Percentiles rank a stretch among this genome's conserved stretches.
Conservation (phyloP, 1,139 yeast genomes). For the Eremothecium gossypii region DNA sequence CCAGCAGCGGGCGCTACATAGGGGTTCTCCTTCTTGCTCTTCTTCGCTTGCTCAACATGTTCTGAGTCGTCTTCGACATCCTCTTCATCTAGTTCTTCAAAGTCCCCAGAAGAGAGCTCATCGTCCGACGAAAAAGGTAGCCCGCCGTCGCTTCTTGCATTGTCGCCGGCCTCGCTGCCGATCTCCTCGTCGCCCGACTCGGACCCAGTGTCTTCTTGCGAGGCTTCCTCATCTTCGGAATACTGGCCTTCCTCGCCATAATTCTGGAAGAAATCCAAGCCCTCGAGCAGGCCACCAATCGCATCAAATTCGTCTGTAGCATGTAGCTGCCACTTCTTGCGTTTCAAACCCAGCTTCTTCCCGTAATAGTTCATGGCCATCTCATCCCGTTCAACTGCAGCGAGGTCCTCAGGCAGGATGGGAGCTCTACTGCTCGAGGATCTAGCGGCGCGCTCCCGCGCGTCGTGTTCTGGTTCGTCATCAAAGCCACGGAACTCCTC, state of each 20-base stretch:
- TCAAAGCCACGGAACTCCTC: constrained; percentile 5
- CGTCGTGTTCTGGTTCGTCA: constrained; percentile 20
- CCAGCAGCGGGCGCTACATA: constrained; percentile 60
- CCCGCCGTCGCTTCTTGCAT: constrained; percentile 16
- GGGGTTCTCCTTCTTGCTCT: constrained; percentile 55
- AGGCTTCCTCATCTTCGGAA: constrained; percentile 5
- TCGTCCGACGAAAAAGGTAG: constrained; percentile 39
- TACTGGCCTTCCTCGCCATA: constrained; percentile 28
- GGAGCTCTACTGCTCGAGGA: constrained; percentile 9
- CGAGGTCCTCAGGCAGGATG: constrained; percentile 36
- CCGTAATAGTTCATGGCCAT: constrained; percentile 78
- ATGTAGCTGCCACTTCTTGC: constrained; percentile 39
- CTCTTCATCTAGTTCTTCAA: constrained; percentile 35
- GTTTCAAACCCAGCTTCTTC: constrained; percentile 64
- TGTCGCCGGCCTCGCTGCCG: constrained; percentile 18
- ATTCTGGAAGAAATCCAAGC: constrained; percentile 55
- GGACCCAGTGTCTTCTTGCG: constrained; percentile 6
- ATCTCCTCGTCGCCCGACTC: constrained; percentile 17
- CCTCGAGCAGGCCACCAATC: constrained; percentile 67
- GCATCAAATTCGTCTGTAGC: constrained; percentile 53
- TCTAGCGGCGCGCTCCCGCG: constrained; percentile 30
- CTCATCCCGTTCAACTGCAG: constrained; percentile 52
- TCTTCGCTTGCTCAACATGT: no score
- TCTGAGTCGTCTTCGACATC: constrained; percentile 39
- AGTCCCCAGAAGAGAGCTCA: constrained; percentile 41